These are phyloP conservation scores for Globisporangium uncinulatum DNA, from an alignment of 352 stramenopile species.

Conservation along the genomic window DNA sequence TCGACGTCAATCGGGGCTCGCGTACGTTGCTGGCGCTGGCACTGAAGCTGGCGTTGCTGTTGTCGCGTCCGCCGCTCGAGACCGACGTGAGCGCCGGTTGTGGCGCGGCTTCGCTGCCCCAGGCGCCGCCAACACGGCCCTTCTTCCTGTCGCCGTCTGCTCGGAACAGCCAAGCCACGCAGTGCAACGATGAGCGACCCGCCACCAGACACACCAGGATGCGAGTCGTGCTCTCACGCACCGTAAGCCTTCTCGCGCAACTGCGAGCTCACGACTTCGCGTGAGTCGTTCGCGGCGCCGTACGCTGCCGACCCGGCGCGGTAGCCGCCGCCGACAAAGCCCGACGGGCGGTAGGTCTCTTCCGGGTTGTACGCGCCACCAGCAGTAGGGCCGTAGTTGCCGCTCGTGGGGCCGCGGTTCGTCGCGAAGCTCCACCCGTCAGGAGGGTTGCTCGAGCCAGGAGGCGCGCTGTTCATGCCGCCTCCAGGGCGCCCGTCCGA, in stretches of 20 bases:
- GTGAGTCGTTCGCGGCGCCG: slow-evolving; percentile 31
- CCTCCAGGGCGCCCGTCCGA: slow-evolving; percentile 38
- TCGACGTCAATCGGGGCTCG: slow-evolving; percentile 29
- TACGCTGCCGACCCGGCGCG: slow-evolving; percentile 35
- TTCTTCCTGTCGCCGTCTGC: slow-evolving; percentile 79
- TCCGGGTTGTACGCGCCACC: slow-evolving; percentile 69
- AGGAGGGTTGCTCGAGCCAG: slow-evolving; percentile 60
- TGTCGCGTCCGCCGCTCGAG: slow-evolving; percentile 22
- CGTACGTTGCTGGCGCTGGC: slow-evolving; percentile 28
- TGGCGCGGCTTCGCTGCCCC: slow-evolving; percentile 23
- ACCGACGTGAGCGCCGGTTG: slow-evolving; percentile 18
- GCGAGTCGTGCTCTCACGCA: slow-evolving; percentile 14
- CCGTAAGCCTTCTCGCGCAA: slow-evolving; percentile 77
- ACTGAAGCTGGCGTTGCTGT: slow-evolving; percentile 13
- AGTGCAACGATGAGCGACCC: background rate
- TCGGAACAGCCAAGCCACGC: background rate
- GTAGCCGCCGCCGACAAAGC: slow-evolving; percentile 42
- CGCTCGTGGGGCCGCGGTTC: slow-evolving; percentile 75
- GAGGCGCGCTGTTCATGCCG: slow-evolving; percentile 53
- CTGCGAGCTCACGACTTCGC: slow-evolving; percentile 54
- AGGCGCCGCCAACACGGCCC: slow-evolving; percentile 72
- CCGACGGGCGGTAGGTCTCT: slow-evolving; percentile 64
- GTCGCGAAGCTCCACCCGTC: slow-evolving; percentile 84
- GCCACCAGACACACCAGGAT: background rate
- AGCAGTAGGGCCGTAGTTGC: slow-evolving; percentile 45